phyloP scores from a whole-genome alignment of 129 eudicot species.

The Arctium minus region DNA sequence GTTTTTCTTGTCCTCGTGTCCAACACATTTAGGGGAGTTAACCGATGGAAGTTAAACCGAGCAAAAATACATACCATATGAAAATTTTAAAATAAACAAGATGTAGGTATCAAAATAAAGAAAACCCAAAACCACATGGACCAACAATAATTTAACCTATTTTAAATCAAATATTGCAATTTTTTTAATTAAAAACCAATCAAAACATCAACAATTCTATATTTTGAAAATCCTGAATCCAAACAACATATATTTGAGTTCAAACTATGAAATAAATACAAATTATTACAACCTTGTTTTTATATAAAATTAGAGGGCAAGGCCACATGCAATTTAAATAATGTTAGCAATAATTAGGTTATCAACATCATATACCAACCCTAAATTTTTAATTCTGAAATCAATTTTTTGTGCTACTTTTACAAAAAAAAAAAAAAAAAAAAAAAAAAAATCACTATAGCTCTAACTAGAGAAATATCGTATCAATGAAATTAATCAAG shows the following conservation, averaged over 20 bases:
- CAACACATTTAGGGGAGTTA: not conserved
- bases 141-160: not conserved
- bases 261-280: not conserved
- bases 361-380: not conserved
- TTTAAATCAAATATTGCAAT: not conserved
- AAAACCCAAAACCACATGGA: not conserved
- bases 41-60: no score
- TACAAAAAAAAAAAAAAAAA: not conserved
- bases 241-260: not conserved
- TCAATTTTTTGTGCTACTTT: not conserved
- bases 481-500: not conserved
- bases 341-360: not conserved
- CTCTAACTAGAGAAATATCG: not conserved
- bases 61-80: not conserved
- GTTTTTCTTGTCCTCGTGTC: not conserved
- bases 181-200: not conserved
- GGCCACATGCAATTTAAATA: conserved; percentile 1
- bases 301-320: not conserved
- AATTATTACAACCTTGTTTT: not conserved
- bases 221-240: not conserved
- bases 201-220: not conserved
- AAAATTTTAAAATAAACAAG: not conserved
- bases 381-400: not conserved
- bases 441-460: not conserved
- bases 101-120: not conserved